Percentiles rank a stretch among this genome's conserved stretches.
These are phyloP conservation scores for Lasiodiplodia gonubiensis DNA, from an alignment of 2,329 filamentous ascomycete species.

Conservation along the genomic window DNA sequence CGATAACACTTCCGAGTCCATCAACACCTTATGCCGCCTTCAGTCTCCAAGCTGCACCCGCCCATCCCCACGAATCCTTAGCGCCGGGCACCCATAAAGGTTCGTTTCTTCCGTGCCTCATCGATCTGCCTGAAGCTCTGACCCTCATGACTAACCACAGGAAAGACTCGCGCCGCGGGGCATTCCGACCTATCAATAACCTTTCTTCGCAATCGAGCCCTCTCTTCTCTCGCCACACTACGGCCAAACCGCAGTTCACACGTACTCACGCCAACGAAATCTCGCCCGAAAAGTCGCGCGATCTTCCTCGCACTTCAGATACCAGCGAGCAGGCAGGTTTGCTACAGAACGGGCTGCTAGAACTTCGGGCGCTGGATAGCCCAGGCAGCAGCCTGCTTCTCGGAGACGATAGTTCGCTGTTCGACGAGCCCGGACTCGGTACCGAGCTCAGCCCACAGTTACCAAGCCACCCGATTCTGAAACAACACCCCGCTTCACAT, in stretches of 20 bases:
- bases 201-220: constrained; percentile 42
- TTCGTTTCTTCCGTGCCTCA: background rate
- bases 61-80: background rate
- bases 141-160: constrained; percentile 19
- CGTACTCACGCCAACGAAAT: background rate
- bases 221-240: constrained; percentile 31
- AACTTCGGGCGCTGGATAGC: background rate
- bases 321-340: background rate
- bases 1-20: background rate
- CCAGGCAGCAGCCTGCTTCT: constrained; percentile 30
- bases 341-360: background rate
- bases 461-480: background rate
- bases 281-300: background rate
- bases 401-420: constrained; percentile 40
- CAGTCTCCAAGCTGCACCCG: constrained; percentile 4
- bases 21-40: constrained; percentile 11
- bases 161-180: constrained; percentile 35
- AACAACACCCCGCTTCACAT: background rate
- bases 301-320: background rate
- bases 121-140: background rate
- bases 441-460: background rate
- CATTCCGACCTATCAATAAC: constrained; percentile 43
- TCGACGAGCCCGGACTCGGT: constrained; percentile 36
- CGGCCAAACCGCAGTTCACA: background rate
- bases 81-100: constrained; percentile 20